Conservation (phyloP, 2,329 filamentous ascomycete species). For the Diaporthe nobilis region DNA sequence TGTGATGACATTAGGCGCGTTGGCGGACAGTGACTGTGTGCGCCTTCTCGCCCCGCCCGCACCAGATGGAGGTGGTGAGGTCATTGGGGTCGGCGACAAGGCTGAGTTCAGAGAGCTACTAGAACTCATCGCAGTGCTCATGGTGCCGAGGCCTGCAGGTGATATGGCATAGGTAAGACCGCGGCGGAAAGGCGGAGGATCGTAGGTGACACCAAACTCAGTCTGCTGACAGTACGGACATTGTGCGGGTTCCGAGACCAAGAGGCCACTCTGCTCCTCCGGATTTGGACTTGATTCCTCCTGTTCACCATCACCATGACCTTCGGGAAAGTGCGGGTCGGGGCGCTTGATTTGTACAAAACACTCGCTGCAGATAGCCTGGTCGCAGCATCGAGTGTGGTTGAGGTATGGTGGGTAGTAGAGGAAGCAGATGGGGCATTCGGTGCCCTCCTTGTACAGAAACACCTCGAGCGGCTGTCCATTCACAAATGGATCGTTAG, state of each 20-base stretch:
- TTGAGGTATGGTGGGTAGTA: constrained; percentile 97
- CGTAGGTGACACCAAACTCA: constrained; percentile 97
- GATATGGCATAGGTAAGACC: constrained; percentile 79
- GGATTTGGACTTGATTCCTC: constrained; percentile 54
- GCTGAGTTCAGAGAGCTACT: constrained; percentile 81
- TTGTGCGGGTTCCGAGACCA: constrained; percentile 91
- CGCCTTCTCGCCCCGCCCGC: constrained; percentile 59
- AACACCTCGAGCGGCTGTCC: constrained; percentile 95
- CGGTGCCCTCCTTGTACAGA: constrained; percentile 89
- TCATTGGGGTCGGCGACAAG: constrained; percentile 54
- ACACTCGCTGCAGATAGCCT: constrained; percentile 97
- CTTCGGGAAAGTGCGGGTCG: constrained; percentile 90
- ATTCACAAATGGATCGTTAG: constrained; percentile 89
- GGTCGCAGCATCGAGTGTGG: constrained; percentile 93
- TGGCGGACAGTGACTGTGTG: constrained; percentile 80
- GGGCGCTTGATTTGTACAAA: constrained; percentile 98
- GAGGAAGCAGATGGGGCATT: constrained; percentile 97
- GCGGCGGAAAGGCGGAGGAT: constrained; percentile 88
- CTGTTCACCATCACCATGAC: constrained; percentile 71
- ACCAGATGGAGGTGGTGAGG: constrained; percentile 52
- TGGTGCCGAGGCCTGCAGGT: constrained; percentile 61
- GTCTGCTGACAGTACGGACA: constrained; percentile 97
- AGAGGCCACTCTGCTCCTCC: constrained; percentile 70
- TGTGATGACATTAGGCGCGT: constrained; percentile 87
- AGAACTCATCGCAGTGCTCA: constrained; percentile 85